Percentiles rank a stretch among this genome's conserved stretches.
These are phyloP conservation scores for Pichia thaimueangensis DNA, from an alignment of 805 yeast genomes.

Conservation along the genomic window DNA sequence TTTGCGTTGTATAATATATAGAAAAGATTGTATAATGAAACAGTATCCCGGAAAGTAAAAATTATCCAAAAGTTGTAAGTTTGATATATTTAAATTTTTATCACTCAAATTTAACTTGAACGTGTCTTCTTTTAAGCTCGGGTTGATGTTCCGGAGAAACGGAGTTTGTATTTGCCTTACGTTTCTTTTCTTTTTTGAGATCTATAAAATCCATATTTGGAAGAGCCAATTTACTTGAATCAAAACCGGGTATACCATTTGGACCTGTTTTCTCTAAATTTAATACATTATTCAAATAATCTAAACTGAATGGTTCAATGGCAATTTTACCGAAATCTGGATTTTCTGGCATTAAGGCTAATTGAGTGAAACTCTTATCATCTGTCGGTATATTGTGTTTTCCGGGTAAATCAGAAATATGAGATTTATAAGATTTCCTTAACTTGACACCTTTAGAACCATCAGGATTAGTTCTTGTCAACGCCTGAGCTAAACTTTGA, in stretches of 20 bases:
- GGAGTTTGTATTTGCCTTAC: conserved; percentile 16
- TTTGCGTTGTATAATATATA: neutral
- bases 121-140: conserved; percentile 28
- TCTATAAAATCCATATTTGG: conserved; percentile 31
- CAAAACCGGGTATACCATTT: conserved; percentile 74
- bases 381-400: conserved; percentile 57
- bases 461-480: conserved; percentile 81
- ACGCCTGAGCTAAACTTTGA: conserved; percentile 61
- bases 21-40: neutral
- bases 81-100: too few relatives aligned
- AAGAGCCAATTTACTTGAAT: conserved; percentile 58
- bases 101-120: conserved; percentile 28
- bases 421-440: conserved; percentile 92
- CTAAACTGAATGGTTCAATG: conserved; percentile 44
- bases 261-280: conserved; percentile 59
- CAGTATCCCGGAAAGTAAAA: too few relatives aligned
- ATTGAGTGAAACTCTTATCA: conserved; percentile 33
- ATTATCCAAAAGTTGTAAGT: too few relatives aligned
- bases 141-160: conserved; percentile 19
- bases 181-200: conserved; percentile 23
- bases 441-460: conserved; percentile 90
- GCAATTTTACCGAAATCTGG: conserved; percentile 32
- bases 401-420: conserved; percentile 80
- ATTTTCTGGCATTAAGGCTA: conserved; percentile 35
- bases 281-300: conserved; percentile 43